Evolutionary conservation across 2,329 filamentous ascomycete species (phyloP).

Genomic region (Berkeleyomyces rouxiae): DNA sequence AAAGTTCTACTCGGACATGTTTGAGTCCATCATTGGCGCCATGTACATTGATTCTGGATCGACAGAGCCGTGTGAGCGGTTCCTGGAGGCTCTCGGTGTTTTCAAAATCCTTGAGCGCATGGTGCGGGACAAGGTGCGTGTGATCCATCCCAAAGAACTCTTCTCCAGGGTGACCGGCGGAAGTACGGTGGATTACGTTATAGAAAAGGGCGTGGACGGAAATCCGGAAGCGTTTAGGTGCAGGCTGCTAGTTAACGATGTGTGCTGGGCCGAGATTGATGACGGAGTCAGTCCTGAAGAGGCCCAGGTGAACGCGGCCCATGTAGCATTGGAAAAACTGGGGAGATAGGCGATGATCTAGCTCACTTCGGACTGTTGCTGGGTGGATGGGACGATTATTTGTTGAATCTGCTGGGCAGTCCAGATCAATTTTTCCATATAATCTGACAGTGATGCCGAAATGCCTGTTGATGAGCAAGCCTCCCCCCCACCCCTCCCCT

Average conservation of each 20-base stretch:
- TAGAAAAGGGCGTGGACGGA: constrained; percentile 32
- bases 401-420: no score
- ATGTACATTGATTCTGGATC: constrained; percentile 67
- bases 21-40: constrained; percentile 68
- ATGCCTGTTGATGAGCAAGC: no score
- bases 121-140: constrained; percentile 40
- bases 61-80: constrained; percentile 35
- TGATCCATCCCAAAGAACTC: constrained; percentile 45
- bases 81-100: constrained; percentile 51
- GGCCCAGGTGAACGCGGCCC: constrained; percentile 37
- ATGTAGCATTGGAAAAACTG: neutral
- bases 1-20: constrained; percentile 71
- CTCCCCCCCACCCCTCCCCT: no score
- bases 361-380: no score
- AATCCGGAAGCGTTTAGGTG: constrained; percentile 41
- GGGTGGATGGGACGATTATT: no score
- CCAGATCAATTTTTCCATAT: no score
- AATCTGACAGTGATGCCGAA: no score
- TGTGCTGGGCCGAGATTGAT: constrained; percentile 28
- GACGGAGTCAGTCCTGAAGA: constrained; percentile 34
- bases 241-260: constrained; percentile 31
- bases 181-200: constrained; percentile 33
- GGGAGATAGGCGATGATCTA: neutral
- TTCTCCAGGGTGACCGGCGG: neutral
- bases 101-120: constrained; percentile 44